Percentiles rank a stretch among this genome's conserved stretches.
phyloP scores from a whole-genome alignment of 177 flowering plant genomes.

The Telopea speciosissima region DNA sequence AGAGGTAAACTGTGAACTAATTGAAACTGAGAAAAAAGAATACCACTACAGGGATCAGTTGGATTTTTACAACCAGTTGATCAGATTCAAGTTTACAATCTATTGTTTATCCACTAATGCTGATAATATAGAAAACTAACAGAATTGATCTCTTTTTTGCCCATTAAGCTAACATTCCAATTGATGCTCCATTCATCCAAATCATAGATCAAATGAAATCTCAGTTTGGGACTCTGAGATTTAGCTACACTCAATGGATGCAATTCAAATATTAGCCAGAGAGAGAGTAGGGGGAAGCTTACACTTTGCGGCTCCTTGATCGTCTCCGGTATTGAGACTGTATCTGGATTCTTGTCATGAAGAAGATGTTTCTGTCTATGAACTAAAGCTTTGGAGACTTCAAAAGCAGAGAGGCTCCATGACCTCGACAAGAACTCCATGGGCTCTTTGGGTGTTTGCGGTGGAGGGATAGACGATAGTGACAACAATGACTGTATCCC shows the following conservation, averaged over 20 bases:
- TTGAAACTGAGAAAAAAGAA: too few relatives aligned
- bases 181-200: neutral
- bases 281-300: slow-evolving; percentile 11
- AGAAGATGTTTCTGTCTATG: slow-evolving; percentile 37
- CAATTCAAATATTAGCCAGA: neutral
- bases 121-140: neutral
- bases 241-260: too few relatives aligned
- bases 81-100: neutral
- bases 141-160: neutral
- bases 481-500: slow-evolving; percentile 13
- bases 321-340: slow-evolving; percentile 22
- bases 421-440: slow-evolving; percentile 91
- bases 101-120: neutral
- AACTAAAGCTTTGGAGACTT: slow-evolving; percentile 73
- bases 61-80: neutral
- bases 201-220: neutral
- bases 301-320: slow-evolving; percentile 27
- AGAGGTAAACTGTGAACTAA: neutral
- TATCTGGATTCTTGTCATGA: slow-evolving; percentile 18
- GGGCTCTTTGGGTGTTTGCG: slow-evolving; percentile 84
- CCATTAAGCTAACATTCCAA: neutral
- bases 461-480: slow-evolving; percentile 54
- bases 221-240: too few relatives aligned
- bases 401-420: slow-evolving; percentile 85
- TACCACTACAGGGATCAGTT: neutral